Evolutionary conservation across 2,329 filamentous ascomycete species (phyloP).

Genomic region (Aspergillus arachidicola): DNA sequence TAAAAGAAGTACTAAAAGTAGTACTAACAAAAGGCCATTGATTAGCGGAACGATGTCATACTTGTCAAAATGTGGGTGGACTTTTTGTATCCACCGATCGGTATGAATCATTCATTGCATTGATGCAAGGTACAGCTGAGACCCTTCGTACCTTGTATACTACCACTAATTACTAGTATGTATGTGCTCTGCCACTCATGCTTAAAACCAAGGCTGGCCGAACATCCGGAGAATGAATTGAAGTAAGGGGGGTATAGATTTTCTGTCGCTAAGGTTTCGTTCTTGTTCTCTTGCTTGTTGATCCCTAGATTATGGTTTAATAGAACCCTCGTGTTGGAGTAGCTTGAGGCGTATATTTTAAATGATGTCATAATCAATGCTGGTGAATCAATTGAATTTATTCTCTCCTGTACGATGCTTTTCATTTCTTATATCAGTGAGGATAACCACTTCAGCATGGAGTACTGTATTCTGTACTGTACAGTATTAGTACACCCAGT

Average conservation of each 20-base stretch:
- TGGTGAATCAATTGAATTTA: neutral
- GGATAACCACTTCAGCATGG: neutral
- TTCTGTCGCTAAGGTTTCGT: neutral
- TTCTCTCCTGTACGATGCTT: neutral
- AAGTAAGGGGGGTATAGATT: neutral
- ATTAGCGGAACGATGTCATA: neutral
- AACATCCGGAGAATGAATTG: neutral
- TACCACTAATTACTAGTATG: neutral
- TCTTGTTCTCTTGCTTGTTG: neutral
- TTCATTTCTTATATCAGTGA: neutral
- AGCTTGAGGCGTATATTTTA: neutral
- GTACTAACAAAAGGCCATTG: neutral
- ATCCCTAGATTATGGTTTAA: neutral
- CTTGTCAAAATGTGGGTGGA: neutral
- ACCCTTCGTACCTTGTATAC: neutral
- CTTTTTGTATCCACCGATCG: neutral
- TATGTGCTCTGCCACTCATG: neutral
- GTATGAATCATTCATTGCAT: neutral
- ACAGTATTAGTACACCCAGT: neutral
- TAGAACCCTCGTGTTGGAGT: neutral
- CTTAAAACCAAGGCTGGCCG: neutral
- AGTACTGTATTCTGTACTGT: too few species aligned
- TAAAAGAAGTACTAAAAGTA: neutral
- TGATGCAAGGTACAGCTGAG: neutral
- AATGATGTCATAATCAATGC: neutral